These are phyloP conservation scores for Sporothrix phasma DNA, from an alignment of 2,329 filamentous ascomycete species.

Conservation along the genomic window DNA sequence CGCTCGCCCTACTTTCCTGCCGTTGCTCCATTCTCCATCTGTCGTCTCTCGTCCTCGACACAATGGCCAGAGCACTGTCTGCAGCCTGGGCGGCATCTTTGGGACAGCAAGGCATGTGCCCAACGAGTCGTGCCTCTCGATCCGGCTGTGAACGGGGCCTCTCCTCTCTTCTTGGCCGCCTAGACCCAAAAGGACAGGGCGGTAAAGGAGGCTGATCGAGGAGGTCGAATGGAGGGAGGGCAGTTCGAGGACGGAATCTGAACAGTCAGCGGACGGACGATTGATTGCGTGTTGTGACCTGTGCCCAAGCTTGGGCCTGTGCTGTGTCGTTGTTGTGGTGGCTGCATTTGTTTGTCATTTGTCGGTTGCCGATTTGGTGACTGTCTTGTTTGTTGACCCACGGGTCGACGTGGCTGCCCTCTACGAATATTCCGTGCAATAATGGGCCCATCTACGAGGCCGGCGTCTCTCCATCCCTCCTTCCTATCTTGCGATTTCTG, in stretches of 20 bases:
- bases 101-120: neutral
- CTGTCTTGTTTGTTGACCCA: neutral
- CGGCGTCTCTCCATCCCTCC: neutral
- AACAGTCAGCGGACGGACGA: neutral
- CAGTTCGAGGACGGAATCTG: neutral
- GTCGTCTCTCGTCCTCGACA: neutral
- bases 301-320: neutral
- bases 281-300: no score
- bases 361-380: neutral
- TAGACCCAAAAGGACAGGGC: neutral
- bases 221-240: neutral
- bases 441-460: neutral
- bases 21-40: no score
- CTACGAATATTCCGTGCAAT: no score
- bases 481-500: neutral
- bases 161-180: neutral
- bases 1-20: neutral
- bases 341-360: neutral
- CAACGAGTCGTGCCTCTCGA: neutral
- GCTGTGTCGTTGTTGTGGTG: neutral
- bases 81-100: neutral
- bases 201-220: neutral
- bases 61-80: neutral
- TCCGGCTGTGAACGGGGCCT: neutral
- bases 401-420: neutral